Base-by-base conservation (phyloP, 257 asterid genomes). In the Solanum medicagineum region DNA sequence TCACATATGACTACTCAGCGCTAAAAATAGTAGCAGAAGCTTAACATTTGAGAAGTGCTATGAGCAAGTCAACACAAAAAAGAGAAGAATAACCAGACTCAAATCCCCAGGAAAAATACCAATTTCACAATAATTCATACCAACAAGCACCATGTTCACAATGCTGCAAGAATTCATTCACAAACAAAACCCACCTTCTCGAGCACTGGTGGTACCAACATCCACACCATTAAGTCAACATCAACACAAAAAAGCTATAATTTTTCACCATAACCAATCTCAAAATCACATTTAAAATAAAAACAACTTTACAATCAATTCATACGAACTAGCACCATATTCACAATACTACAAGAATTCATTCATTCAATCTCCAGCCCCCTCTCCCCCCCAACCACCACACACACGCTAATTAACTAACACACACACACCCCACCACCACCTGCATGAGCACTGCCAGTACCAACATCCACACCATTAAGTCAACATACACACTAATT, bases 161-260 rank as follows among this genome's bases (percentile, higher is more conserved):
- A 26, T 29, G 24, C 44, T 47, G 24, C 59, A 75, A 47, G 56
- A 73, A 12, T n/a, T 73, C 32, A 47, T 68, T 68, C 49, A 45
- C 22, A 98, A 98, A 69, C 11, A 1, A 8, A 8, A 8, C 51
- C 10, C 51, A 8, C 51, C 24, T 59, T 26, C 66, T 8, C 97
- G 98, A 55, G 98, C 98, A 91, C 98, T 95, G 19, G 97, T 95
- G 29, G 98, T 94, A 85, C 97, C 97, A 45, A 96, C 98, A 86
- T 96, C 98, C 15, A 93, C 95, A 65, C 97, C 98, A 73, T 59
- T 59, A 59, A 20, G 66, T 3, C 66, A 59, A n/a, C 14, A 10
- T 59, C 66, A 59, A 59, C 14, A 59, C 65, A 20, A 19, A 59
- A 59, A 59, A n/a, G 14, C 29, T 6, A 9, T 59, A 29, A n/a